Base-by-base conservation (phyloP, 2,329 filamentous ascomycete genomes). In the Penicillium sp. region DNA sequence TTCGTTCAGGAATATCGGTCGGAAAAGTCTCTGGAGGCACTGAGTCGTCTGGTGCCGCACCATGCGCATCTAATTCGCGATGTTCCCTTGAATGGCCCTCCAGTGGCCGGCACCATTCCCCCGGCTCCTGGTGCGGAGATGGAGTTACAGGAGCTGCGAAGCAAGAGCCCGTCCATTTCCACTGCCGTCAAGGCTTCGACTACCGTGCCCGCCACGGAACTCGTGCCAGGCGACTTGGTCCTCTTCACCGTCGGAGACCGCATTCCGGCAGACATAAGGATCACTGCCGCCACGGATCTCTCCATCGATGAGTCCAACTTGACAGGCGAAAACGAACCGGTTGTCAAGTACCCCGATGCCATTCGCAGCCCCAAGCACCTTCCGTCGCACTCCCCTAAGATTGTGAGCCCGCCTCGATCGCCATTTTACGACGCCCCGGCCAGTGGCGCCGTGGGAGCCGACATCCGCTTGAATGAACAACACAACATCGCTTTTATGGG, bases 401-500 rank as follows among this genome's bases (percentile, higher is more conserved):
- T n/a, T n/a, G n/a, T n/a, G n/a, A 17, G 80, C 82, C 74, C 75
- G 35, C 70, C 72, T 22, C 68, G 75, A 33, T 78, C 78, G 13
- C 81, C 81, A 9, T 75, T 78, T 38, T 82, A 81, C 58, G 75
- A 77, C 26, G 79, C 77, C 19, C 75, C 79, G 29, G 80, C 77
- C 29, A 76, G 74, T 53, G 79, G 77, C 8, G 79, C 74, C 41
- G 81, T 78, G 57, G 81, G 76, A 53, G 80, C 79, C 24, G 83
- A 86, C 57, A 79, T 87, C 38, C 77, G 81, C 43, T 72, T 86
- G 45, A 86, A 86, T 53, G 84, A 86, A 46, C 81, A 84, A 60
- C 87, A 85, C 61, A 97, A 98, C 62, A 90, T 98, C 66, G 93
- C 90, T 2, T 97, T 96, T 67, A 97, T 98, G 90, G 93, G 93